These are phyloP conservation scores for Colletotrichum lini DNA, from an alignment of 2,329 filamentous ascomycete species.

Conservation along the genomic window DNA sequence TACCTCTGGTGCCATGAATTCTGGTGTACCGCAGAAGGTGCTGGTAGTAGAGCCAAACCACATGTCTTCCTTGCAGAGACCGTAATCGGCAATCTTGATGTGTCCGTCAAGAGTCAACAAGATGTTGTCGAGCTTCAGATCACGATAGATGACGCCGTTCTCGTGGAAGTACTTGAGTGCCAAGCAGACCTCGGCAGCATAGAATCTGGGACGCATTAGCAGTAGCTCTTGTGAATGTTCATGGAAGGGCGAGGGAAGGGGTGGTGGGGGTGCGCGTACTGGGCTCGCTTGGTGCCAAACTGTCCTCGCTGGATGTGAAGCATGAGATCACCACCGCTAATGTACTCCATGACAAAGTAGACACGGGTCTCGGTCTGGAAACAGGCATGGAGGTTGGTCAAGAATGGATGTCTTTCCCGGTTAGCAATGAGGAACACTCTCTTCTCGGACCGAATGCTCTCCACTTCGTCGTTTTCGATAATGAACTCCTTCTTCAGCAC, in stretches of 20 bases:
- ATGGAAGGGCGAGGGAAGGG: slow-evolving; percentile 44
- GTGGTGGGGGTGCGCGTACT: slow-evolving; percentile 69
- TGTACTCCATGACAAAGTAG: slow-evolving; percentile 99
- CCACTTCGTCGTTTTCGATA: slow-evolving; percentile 99
- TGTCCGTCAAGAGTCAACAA: slow-evolving; percentile 94
- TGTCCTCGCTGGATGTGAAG: slow-evolving; percentile 97
- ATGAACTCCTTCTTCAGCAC: slow-evolving; percentile 99
- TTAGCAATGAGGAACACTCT: slow-evolving; percentile 97
- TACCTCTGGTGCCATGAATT: slow-evolving; percentile 99
- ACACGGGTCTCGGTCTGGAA: slow-evolving; percentile 99
- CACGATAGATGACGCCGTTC: slow-evolving; percentile 98
- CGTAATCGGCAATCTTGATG: slow-evolving; percentile 98
- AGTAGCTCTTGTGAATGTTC: neutral
- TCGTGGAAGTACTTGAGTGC: slow-evolving; percentile 99
- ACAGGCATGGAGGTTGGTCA: slow-evolving; percentile 95
- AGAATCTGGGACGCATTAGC: slow-evolving; percentile 75
- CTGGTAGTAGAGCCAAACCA: slow-evolving; percentile 98
- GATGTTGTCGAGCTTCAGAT: slow-evolving; percentile 94
- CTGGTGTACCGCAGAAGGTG: slow-evolving; percentile 99
- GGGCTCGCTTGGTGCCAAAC: slow-evolving; percentile 94
- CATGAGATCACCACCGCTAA: slow-evolving; percentile 98
- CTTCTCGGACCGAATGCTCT: slow-evolving; percentile 98
- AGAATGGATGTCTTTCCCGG: slow-evolving; percentile 95
- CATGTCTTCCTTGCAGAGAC: slow-evolving; percentile 99
- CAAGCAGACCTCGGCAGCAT: slow-evolving; percentile 96